A percentile compares a stretch with the other conserved stretches of the same genome.
phyloP scores from a whole-genome alignment of 345 rosid species.

The Eucalyptus brandiana region DNA sequence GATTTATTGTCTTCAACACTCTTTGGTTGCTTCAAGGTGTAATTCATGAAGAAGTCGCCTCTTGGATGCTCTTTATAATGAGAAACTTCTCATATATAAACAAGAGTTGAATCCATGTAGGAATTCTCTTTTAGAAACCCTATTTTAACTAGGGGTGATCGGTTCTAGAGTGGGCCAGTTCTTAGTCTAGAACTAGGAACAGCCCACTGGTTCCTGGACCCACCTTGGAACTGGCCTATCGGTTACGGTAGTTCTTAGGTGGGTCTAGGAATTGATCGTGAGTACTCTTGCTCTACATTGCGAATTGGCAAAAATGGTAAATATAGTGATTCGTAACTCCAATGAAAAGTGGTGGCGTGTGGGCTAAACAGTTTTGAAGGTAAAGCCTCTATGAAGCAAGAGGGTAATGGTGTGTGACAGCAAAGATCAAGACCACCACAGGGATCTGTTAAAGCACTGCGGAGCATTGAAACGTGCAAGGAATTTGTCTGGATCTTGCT shows the following conservation, averaged over 20 bases:
- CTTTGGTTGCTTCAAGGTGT: neutral
- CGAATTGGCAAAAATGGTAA: neutral
- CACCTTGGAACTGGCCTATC: too few species aligned
- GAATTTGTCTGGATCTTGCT: neutral
- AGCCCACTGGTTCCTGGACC: accelerated
- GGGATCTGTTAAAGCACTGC: neutral
- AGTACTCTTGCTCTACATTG: neutral
- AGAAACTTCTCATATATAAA: neutral
- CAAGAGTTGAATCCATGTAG: neutral
- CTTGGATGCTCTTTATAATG: neutral
- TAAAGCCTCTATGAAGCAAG: neutral
- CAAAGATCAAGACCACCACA: neutral
- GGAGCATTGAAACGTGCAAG: neutral
- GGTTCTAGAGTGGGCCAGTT: neutral
- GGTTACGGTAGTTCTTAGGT: too few species aligned
- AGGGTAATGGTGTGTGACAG: neutral
- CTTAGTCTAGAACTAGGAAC: neutral
- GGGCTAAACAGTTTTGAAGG: neutral
- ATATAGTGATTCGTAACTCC: neutral
- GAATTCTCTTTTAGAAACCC: neutral
- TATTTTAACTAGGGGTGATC: neutral
- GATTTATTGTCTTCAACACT: neutral
- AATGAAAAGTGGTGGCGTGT: neutral
- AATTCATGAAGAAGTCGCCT: neutral
- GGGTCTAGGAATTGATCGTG: neutral